Percentiles rank a stretch among this genome's conserved stretches.
These are phyloP conservation scores for Talaromyces borbonicus DNA, from an alignment of 495 filamentous ascomycete genomes.

Conservation along the genomic window DNA sequence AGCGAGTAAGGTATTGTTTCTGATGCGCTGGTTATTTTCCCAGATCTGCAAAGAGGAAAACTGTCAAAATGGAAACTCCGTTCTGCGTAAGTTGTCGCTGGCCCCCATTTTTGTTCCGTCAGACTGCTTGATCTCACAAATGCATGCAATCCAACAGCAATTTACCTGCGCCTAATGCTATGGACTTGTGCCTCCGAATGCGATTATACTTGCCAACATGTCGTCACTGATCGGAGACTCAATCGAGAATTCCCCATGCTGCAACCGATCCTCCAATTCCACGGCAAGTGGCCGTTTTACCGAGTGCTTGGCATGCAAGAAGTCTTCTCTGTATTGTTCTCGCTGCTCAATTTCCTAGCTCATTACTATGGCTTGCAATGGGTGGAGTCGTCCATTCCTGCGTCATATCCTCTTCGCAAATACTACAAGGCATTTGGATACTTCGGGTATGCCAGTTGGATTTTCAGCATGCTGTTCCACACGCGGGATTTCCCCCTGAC, in stretches of 20 bases:
- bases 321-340: conserved; percentile 87
- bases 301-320: conserved; percentile 89
- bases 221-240: conserved; percentile 67
- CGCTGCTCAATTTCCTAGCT: conserved; percentile 78
- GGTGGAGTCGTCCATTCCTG: conserved; percentile 58
- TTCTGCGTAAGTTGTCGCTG: conserved; percentile 30
- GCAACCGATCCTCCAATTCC: conserved; percentile 74
- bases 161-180: conserved; percentile 42
- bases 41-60: conserved; percentile 78
- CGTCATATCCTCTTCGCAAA: conserved; percentile 59
- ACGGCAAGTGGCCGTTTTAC: conserved; percentile 98
- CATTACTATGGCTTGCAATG: conserved; percentile 69
- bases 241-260: conserved; percentile 51
- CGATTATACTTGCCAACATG: conserved; percentile 97
- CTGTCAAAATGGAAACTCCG: conserved; percentile 47
- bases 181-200: conserved; percentile 80
- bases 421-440: conserved; percentile 80
- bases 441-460: conserved; percentile 74
- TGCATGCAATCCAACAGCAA: conserved; percentile 18
- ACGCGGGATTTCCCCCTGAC: conserved; percentile 75
- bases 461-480: conserved; percentile 84
- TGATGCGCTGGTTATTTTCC: too few species aligned
- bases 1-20: too few species aligned
- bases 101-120: conserved; percentile 11
- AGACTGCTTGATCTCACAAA: too few species aligned